These are phyloP conservation scores for Albugo candida DNA, from an alignment of 352 stramenopile genomes.

Conservation along the genomic window DNA sequence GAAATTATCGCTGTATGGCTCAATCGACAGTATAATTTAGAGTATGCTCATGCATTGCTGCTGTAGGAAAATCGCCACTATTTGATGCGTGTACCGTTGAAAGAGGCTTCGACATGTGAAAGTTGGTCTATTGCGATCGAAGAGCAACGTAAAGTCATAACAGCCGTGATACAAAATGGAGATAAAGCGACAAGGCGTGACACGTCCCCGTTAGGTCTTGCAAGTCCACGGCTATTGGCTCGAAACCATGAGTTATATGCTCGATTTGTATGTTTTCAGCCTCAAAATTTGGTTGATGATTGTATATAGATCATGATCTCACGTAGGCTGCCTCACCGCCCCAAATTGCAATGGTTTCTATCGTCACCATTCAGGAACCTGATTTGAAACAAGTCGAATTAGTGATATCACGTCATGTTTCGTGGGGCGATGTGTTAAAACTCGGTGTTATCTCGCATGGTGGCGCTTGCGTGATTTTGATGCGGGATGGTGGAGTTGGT, in stretches of 20 bases:
- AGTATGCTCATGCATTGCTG: neutral
- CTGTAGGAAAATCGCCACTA: constrained; percentile 45
- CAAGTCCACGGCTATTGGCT: constrained; percentile 47
- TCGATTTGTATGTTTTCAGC: constrained; percentile 48
- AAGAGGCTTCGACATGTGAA: constrained; percentile 56
- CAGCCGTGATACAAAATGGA: constrained; percentile 14
- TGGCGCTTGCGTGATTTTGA: constrained; percentile 55
- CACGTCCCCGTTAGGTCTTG: constrained; percentile 20
- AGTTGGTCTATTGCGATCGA: constrained; percentile 73
- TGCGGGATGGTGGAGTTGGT: constrained; percentile 45
- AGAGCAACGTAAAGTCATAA: constrained; percentile 56
- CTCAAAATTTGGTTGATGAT: neutral
- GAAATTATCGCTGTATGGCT: constrained; percentile 43
- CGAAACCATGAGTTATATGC: constrained; percentile 62
- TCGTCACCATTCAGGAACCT: constrained; percentile 38
- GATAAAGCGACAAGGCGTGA: constrained; percentile 29
- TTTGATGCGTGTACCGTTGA: constrained; percentile 46
- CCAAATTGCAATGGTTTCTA: constrained; percentile 52
- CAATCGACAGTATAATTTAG: neutral
- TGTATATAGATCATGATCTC: constrained; percentile 60
- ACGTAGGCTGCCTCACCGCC: constrained; percentile 47
- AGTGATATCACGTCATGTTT: constrained; percentile 49
- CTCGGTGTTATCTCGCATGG: constrained; percentile 61
- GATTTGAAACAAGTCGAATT: constrained; percentile 36
- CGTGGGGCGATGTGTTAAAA: constrained; percentile 42